Evolutionary conservation across 163 green algal species (phyloP), one percentile per base, ranked within the genome.

Genomic region (Scenedesmus sp.): DNA sequence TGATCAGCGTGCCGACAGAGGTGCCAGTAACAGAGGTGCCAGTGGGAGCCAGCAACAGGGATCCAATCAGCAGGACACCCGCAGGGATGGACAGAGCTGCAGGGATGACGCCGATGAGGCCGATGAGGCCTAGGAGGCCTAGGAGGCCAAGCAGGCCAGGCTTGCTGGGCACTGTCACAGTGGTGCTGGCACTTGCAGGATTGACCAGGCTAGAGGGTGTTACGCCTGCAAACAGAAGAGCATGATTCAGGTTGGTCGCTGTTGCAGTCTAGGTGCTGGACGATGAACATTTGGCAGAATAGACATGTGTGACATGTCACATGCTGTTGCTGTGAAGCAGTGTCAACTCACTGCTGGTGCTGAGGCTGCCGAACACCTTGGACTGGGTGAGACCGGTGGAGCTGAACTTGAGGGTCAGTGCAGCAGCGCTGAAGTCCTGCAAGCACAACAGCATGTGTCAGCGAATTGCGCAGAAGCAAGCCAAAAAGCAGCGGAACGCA

Each of bases 91-190:
- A 52, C 46, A 64, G 85, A 46, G 34, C 85, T 18, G 23, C 85
- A 46, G 85, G 85, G 15, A 89, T 34, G 4, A 89, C 34, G 55
- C 85, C 85, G 34, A 89, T 89, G 23, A 89, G 62, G 34, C 85
- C 85, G 2, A 89, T 16, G 0, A 89, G 62, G 64, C 85, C 85
- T 15, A 89, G 85, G 1, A 88, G 57, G 18, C 83, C 83, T 56
- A 88, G 54, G 13, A 89, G 54, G 3, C 85, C 85, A 55, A 89
- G 64, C n/a, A 60, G 26, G 54, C 70, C 70, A 7, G 83, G 83
- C 83, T 88, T 88, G 57, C 57, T 52, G 23, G 70, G 70, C 23
- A 79, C 70, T 23, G 46, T 79, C 70, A 79, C 70, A 5, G 70
- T 79, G 4, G 70, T 79, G 18, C 34, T 46, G 34, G 34, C 34